Percentiles rank a stretch among this genome's conserved stretches.
These are phyloP conservation scores for Apiospora hydei DNA, from an alignment of 2,329 filamentous ascomycete genomes.

Conservation along the genomic window DNA sequence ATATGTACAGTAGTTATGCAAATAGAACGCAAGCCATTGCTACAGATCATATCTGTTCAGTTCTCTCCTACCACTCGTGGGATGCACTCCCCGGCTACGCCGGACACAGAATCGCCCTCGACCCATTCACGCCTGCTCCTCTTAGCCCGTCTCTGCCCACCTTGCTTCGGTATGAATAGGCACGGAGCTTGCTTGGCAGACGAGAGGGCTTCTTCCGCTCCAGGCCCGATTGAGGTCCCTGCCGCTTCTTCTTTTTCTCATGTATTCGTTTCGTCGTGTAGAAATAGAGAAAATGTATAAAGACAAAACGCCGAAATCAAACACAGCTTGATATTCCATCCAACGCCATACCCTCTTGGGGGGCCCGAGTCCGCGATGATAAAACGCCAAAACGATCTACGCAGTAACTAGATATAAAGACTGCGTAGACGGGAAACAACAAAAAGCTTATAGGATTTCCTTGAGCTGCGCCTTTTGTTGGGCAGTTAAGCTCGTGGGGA, in stretches of 20 bases:
- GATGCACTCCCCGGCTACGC: background rate
- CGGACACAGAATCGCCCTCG: background rate
- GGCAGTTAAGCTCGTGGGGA: conserved; percentile 78
- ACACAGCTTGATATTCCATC: background rate
- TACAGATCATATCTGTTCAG: background rate
- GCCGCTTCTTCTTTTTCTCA: background rate
- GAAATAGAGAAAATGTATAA: background rate
- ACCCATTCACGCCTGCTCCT: background rate
- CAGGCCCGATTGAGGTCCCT: background rate
- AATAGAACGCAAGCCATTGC: background rate
- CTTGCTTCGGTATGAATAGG: background rate
- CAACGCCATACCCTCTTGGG: conserved; percentile 6
- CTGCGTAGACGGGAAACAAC: background rate
- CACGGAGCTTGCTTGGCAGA: background rate
- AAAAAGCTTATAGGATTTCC: conserved; percentile 70
- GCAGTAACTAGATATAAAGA: background rate
- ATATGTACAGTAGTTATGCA: background rate
- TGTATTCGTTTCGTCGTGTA: conserved; percentile 20
- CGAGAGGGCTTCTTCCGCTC: background rate
- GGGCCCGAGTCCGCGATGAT: background rate
- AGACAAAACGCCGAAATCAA: background rate
- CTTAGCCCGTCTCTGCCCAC: background rate
- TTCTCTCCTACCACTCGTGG: background rate
- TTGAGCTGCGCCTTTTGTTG: conserved; percentile 82
- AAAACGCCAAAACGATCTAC: background rate